phyloP scores from a whole-genome alignment of 208 protist species.

The Crithidia sp. region DNA sequence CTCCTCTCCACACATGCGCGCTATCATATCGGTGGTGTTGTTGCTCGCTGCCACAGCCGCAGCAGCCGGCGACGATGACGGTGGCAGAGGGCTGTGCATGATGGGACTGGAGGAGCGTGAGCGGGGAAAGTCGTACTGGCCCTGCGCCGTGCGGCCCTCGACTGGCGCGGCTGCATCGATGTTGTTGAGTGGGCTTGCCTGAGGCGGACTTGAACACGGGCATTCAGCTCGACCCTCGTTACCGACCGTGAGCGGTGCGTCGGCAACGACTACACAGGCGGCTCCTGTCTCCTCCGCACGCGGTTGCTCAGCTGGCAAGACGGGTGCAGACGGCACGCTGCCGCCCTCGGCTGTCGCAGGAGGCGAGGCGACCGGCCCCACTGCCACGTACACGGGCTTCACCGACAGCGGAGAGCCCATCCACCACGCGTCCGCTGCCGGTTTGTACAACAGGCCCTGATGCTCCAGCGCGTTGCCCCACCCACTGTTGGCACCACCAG shows the following conservation, averaged over 20 bases:
- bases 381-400: conserved; percentile 62
- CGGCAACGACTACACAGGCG: not conserved
- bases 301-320: no score
- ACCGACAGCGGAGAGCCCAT: conserved; percentile 74
- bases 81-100: not conserved
- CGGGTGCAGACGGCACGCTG: no score
- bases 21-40: not conserved
- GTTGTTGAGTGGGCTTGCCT: not conserved
- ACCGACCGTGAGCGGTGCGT: not conserved
- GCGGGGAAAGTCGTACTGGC: conserved; percentile 25
- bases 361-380: not conserved
- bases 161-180: not conserved
- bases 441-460: conserved; percentile 42
- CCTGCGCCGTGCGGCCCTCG: conserved; percentile 28
- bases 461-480: conserved; percentile 32
- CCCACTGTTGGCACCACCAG: not conserved
- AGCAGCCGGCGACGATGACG: not conserved
- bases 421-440: conserved; percentile 73
- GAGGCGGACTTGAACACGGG: not conserved
- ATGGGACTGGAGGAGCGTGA: conserved; percentile 15
- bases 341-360: not conserved
- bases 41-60: not conserved
- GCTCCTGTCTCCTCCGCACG: no score
- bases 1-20: no score
- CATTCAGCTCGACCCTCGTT: not conserved